phyloP scores from a whole-genome alignment of 345 rosid genomes.

The Arabidopsis suecica region DNA sequence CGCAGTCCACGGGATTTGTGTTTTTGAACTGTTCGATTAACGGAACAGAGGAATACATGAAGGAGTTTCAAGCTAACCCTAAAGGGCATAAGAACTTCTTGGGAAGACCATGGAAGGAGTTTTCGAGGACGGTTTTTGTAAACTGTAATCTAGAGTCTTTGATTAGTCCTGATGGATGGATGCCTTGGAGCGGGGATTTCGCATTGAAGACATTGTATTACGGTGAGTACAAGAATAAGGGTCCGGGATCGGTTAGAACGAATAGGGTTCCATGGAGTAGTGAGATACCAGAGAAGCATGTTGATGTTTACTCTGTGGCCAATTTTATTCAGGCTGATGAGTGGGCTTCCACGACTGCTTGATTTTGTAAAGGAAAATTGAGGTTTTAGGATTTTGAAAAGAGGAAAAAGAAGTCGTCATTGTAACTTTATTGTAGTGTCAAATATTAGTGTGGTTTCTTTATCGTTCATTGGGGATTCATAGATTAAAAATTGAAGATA shows the following conservation, averaged over 20 bases:
- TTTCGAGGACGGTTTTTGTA: conserved; percentile 75
- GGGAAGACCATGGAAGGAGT: conserved; percentile 98
- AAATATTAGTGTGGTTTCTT: conserved; percentile 14
- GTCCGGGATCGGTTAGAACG: conserved; percentile 62
- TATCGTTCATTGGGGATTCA: not conserved
- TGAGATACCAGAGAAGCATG: conserved; percentile 63
- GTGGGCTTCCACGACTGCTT: conserved; percentile 66
- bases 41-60: conserved; percentile 81
- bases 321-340: conserved; percentile 87
- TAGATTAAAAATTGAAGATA: not conserved
- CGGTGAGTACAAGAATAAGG: conserved; percentile 76
- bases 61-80: conserved; percentile 62
- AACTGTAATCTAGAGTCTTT: conserved; percentile 62
- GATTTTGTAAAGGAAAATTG: conserved; percentile 32
- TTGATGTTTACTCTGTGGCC: conserved; percentile 59
- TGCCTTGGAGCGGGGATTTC: conserved; percentile 77
- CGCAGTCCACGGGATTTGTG: conserved; percentile 77
- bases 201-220: conserved; percentile 80
- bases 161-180: conserved; percentile 70
- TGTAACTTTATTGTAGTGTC: conserved; percentile 33
- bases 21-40: conserved; percentile 76
- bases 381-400: conserved; percentile 10
- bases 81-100: conserved; percentile 64
- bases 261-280: conserved; percentile 81
- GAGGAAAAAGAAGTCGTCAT: not conserved